Evolutionary conservation across 768 basidiomycete species (phyloP), one percentile per base, ranked within the genome.

Genomic region (Mycena vitilis): DNA sequence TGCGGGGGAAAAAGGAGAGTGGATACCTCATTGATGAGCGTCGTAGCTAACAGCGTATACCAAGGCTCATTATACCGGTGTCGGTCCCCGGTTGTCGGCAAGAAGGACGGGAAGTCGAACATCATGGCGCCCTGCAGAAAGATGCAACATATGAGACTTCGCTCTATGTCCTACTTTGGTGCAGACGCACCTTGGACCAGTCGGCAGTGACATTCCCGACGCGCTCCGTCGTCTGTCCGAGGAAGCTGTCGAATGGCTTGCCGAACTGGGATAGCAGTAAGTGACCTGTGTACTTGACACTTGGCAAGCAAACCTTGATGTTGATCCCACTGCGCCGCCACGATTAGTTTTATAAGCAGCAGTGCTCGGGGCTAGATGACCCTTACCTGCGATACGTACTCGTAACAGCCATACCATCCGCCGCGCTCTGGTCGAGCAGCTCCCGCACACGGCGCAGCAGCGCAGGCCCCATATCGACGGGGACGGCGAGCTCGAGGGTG

Each of bases 101-200:
- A 66, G 63, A 78, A 81, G 9, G 77, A 75, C 20, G 80, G 79
- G 74, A 81, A 81, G 71, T 81, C 80, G 64, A 81, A 79, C 80
- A 81, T 81, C 66, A 81, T 78, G 11, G 78, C 78, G 25, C 80
- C 80, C 79, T 81, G 18, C 20, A 18, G 10, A 4, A 37, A 10
- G 34, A 40, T 37, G 18, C 30, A 30, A 30, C 30, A 30, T 2
- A 5, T 30, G 3, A 30, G 30, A n/a, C n/a, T n/a, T n/a, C n/a
- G n/a, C 30, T 30, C 3, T 30, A 30, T 5, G 30, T 30, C 5
- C 5, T 5, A 30, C 30, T 5, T 30, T 30, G 30, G 30, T 30
- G 30, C 30, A 30, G 3, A 52, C 72, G 52, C 25, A 78, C 80
- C 75, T 80, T 80, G 3, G 78, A 80, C 80, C 80, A 81, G 49